A percentile compares a stretch with the other conserved stretches of the same genome.
phyloP scores from a whole-genome alignment of 179 eudicot genomes.

The Silene vulgaris region DNA sequence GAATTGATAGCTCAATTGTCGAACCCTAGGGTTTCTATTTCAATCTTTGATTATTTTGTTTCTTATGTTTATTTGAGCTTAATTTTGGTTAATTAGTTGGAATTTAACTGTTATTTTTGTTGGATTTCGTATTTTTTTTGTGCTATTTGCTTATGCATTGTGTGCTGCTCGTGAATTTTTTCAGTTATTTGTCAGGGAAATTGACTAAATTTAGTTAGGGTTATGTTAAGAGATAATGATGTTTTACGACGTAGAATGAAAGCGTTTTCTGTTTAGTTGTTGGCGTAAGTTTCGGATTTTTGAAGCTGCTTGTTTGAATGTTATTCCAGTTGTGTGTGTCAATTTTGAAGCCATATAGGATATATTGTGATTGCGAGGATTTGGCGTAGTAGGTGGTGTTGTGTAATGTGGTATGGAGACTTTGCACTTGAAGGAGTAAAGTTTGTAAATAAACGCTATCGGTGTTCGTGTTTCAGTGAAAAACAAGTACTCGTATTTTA shows the following conservation, averaged over 20 bases:
- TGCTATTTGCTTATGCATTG: slow-evolving; percentile 17
- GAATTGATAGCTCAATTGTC: slow-evolving; percentile 8
- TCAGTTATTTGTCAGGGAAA: background rate
- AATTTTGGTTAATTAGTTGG: background rate
- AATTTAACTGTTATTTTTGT: slow-evolving; percentile 1
- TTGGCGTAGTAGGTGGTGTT: background rate
- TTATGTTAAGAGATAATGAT: background rate
- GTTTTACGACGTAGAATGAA: background rate
- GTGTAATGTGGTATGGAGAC: background rate
- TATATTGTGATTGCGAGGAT: background rate
- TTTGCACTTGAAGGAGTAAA: background rate
- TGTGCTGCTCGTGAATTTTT: background rate
- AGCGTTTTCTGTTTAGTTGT: background rate
- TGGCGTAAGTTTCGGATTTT: background rate
- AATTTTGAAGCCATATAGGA: background rate
- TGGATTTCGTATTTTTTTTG: background rate
- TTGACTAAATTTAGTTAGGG: background rate
- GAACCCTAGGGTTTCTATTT: slow-evolving; percentile 18
- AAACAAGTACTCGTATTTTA: background rate
- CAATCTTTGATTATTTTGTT: background rate
- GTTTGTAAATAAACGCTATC: background rate
- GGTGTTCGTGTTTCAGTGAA: background rate
- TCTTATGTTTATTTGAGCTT: slow-evolving; percentile 8
- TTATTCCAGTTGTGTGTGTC: background rate
- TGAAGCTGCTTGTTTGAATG: background rate